A percentile compares a stretch with the other conserved stretches of the same genome.
Conservation (phyloP, 805 yeast species). For the Huiozyma sinensis region DNA sequence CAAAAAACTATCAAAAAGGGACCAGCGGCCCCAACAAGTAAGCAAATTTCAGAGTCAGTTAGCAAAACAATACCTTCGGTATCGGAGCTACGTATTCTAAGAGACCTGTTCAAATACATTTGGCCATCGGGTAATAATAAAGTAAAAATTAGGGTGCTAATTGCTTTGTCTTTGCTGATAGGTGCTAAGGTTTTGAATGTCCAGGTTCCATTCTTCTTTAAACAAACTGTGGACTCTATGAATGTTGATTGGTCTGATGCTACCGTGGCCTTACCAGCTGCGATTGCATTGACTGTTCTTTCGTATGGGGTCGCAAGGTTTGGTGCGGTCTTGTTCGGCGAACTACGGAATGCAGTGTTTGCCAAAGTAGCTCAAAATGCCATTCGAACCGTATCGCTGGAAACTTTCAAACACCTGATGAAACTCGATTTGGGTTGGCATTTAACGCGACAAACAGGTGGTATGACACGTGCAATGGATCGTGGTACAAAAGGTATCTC, state of each 20-base stretch:
- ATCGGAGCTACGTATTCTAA: conserved; percentile 42
- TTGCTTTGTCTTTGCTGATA: conserved; percentile 65
- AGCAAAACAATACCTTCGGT: conserved; percentile 19
- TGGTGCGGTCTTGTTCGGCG: conserved; percentile 91
- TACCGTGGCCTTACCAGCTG: conserved; percentile 45
- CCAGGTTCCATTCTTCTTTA: conserved; percentile 93
- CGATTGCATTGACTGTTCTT: conserved; percentile 55
- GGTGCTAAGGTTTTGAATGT: conserved; percentile 81
- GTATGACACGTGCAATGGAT: conserved; percentile 90
- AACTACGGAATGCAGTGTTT: conserved; percentile 86
- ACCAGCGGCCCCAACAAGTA: too few species aligned
- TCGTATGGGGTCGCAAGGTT: conserved; percentile 92
- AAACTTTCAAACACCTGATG: conserved; percentile 76
- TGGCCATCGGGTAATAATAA: conserved; percentile 72
- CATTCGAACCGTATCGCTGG: conserved; percentile 77
- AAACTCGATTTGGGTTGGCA: conserved; percentile 85
- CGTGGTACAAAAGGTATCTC: conserved; percentile 96
- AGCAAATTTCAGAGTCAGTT: too few species aligned
- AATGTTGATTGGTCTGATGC: conserved; percentile 73
- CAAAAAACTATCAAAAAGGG: too few species aligned
- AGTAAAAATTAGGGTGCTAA: conserved; percentile 59
- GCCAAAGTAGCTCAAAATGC: conserved; percentile 94
- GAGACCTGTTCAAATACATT: conserved; percentile 53
- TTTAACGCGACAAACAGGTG: conserved; percentile 87
- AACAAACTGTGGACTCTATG: conserved; percentile 81